Evolutionary conservation across 1,284 basidiomycete species (phyloP).

Genomic region (Athelia psychrophila): DNA sequence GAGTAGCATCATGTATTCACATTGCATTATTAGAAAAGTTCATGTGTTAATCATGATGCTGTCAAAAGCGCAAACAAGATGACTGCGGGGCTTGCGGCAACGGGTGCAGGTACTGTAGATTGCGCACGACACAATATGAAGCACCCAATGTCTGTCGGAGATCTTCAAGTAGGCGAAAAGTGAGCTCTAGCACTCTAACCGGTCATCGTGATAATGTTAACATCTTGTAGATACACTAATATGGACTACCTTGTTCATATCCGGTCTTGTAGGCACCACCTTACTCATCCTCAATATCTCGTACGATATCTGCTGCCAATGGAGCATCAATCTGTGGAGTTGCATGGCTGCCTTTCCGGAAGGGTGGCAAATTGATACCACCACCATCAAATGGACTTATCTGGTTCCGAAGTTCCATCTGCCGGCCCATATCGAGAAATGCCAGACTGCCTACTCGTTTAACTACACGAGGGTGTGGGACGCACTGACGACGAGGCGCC

Average conservation of each 20-base stretch:
- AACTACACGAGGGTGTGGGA: slow-evolving; percentile 21
- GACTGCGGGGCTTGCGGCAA: slow-evolving; percentile 6
- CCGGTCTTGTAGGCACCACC: slow-evolving; percentile 10
- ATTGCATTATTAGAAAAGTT: too few species aligned
- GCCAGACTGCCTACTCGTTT: slow-evolving; percentile 23
- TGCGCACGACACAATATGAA: slow-evolving; percentile 10
- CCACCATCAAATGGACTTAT: too few species aligned
- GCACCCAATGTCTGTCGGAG: background rate
- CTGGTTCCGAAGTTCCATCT: slow-evolving; percentile 32
- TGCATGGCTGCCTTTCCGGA: background rate
- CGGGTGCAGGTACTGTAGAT: slow-evolving; percentile 11
- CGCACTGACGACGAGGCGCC: slow-evolving; percentile 32
- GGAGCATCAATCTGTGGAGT: slow-evolving; percentile 18
- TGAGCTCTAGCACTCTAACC: background rate
- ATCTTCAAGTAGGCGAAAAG: background rate
- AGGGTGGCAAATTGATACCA: slow-evolving; percentile 8
- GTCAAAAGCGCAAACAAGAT: slow-evolving; percentile 14
- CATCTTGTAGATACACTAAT: slow-evolving; percentile 23
- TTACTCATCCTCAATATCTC: slow-evolving; percentile 16
- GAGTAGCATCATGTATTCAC: slow-evolving; percentile 1
- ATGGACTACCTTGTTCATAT: slow-evolving; percentile 29
- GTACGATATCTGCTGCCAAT: slow-evolving; percentile 32
- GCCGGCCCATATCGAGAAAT: slow-evolving; percentile 20
- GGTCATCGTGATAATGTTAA: background rate
- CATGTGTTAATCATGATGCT: slow-evolving; percentile 10